A percentile compares a stretch with the other conserved stretches of the same genome.
phyloP scores from a whole-genome alignment of 2,329 filamentous ascomycete genomes.

The Sporothrix variecibatus region DNA sequence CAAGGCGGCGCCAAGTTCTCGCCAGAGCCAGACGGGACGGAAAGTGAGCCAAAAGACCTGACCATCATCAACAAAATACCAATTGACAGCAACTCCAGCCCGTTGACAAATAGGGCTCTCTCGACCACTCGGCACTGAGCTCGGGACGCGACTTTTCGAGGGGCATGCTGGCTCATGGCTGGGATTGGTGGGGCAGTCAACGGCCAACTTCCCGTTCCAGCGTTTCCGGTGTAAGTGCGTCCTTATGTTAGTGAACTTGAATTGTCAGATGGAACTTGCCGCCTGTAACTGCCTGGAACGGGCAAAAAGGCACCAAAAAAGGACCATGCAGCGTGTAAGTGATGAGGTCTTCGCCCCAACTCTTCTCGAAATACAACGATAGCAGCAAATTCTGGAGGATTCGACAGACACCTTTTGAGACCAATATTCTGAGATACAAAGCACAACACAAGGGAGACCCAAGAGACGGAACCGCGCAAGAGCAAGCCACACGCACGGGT shows the following conservation, averaged over 20 bases:
- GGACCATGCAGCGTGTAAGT: neutral
- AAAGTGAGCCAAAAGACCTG: neutral
- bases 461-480: neutral
- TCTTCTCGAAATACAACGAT: neutral
- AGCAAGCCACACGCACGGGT: neutral
- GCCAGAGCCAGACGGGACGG: neutral
- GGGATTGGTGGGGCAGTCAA: neutral
- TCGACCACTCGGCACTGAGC: neutral
- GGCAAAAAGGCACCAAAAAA: neutral
- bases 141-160: neutral
- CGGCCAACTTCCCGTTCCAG: conserved; percentile 2
- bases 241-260: neutral
- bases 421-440: neutral
- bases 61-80: neutral
- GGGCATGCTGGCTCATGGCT: neutral
- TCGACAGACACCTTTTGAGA: neutral
- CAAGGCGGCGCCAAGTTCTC: neutral
- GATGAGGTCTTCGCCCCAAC: neutral
- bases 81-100: neutral
- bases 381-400: neutral
- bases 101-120: neutral
- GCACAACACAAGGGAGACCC: neutral
- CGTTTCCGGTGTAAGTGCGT: conserved; percentile 6
- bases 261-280: neutral
- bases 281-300: neutral